Conservation (phyloP, 192 early-diverging fungal species). For the Rhizophagus prolifer region DNA sequence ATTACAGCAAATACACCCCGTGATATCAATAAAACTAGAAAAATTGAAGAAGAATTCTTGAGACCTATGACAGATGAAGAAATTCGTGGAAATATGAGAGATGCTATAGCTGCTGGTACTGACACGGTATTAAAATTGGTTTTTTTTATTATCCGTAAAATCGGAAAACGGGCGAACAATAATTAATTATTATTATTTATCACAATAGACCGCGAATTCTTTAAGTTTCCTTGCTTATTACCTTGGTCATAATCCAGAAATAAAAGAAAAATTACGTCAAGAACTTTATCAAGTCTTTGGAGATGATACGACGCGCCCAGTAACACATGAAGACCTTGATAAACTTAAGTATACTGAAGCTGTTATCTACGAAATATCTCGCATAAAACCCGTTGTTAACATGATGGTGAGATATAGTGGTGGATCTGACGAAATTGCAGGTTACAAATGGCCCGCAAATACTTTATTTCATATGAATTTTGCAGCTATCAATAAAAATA, state of each 20-base stretch:
- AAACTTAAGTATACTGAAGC: constrained; percentile 20
- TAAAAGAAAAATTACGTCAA: background rate
- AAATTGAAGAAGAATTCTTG: background rate
- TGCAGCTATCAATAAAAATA: background rate
- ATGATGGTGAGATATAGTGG: background rate
- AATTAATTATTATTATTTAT: background rate
- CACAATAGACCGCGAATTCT: constrained; percentile 19
- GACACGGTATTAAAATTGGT: constrained; percentile 13
- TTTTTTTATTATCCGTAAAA: background rate
- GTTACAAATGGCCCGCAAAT: background rate
- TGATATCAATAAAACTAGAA: background rate
- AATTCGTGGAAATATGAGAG: constrained; percentile 1
- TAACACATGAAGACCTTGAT: background rate
- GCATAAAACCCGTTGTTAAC: background rate
- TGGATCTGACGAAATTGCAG: constrained; percentile 1
- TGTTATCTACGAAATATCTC: constrained; percentile 11
- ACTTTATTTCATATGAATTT: background rate
- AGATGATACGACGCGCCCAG: background rate
- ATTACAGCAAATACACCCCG: constrained; percentile 17
- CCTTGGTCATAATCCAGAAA: constrained; percentile 6
- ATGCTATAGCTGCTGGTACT: background rate
- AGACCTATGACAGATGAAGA: constrained; percentile 17
- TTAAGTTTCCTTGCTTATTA: constrained; percentile 1
- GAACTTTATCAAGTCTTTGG: background rate
- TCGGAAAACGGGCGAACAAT: no score